Conservation (phyloP, 2,329 filamentous ascomycete genomes). For the Torrubiella hemipterigena region DNA sequence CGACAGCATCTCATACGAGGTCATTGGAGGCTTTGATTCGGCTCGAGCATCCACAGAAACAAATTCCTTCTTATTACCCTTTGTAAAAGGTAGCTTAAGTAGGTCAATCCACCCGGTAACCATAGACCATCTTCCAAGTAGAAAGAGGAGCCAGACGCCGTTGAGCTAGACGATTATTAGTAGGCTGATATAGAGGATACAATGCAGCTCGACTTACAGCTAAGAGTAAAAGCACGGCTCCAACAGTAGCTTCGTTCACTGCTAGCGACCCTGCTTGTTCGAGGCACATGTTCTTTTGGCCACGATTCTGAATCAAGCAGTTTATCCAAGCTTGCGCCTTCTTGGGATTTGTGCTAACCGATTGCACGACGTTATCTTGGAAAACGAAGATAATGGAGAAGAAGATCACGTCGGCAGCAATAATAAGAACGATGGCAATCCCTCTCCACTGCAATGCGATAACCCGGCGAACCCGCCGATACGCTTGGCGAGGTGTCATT, state of each 20-base stretch:
- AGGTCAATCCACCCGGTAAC: conserved; percentile 70
- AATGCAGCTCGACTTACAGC: conserved; percentile 41
- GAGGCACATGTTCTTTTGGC: conserved; percentile 56
- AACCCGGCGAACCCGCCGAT: conserved; percentile 74
- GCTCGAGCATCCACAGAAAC: conserved; percentile 71
- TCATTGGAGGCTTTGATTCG: conserved; percentile 48
- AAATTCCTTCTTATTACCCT: conserved; percentile 53
- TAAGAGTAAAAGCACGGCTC: conserved; percentile 72
- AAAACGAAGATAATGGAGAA: conserved; percentile 90
- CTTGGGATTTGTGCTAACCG: conserved; percentile 37
- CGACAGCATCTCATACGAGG: conserved; percentile 73
- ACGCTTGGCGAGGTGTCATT: conserved; percentile 75
- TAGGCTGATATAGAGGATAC: conserved; percentile 1
- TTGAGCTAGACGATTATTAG: conserved; percentile 46
- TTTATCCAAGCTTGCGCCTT: conserved; percentile 54
- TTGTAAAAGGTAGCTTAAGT: conserved; percentile 32
- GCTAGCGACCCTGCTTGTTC: conserved; percentile 47
- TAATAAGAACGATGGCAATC: conserved; percentile 79
- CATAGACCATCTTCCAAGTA: conserved; percentile 79
- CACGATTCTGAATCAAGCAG: conserved; percentile 49
- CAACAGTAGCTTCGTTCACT: conserved; percentile 63
- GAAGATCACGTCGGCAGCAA: conserved; percentile 84
- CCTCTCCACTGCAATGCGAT: conserved; percentile 90
- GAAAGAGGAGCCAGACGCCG: conserved; percentile 72
- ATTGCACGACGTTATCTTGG: conserved; percentile 61